Conservation (phyloP, 2,329 filamentous ascomycete species). For the Sphaceloma murrayae region DNA sequence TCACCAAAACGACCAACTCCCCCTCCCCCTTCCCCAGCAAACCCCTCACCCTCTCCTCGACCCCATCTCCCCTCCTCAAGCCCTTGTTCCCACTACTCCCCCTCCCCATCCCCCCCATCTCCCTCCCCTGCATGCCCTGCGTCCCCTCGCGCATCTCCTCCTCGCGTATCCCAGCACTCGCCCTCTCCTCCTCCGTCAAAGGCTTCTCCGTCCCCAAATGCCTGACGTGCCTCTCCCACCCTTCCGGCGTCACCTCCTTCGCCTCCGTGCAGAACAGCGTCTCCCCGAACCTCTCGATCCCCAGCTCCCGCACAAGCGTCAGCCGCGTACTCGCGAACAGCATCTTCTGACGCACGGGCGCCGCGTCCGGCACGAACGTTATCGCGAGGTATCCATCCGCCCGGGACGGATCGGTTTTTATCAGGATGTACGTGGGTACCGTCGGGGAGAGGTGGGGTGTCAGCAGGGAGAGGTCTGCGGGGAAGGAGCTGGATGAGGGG, state of each 20-base stretch:
- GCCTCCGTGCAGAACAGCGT: slow-evolving; percentile 62
- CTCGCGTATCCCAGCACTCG: slow-evolving; percentile 61
- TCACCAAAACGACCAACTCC: slow-evolving; percentile 53
- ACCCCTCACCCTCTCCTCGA: slow-evolving; percentile 50
- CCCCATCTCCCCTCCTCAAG: slow-evolving; percentile 38
- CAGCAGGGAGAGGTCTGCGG: slow-evolving; percentile 54
- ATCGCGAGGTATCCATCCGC: slow-evolving; percentile 51
- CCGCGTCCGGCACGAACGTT: slow-evolving; percentile 69
- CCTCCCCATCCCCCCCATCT: slow-evolving; percentile 50
- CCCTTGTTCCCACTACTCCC: slow-evolving; percentile 54
- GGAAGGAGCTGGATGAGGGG: slow-evolving; percentile 44
- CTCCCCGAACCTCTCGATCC: slow-evolving; percentile 68
- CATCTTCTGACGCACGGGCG: slow-evolving; percentile 78
- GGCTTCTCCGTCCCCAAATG: slow-evolving; percentile 55
- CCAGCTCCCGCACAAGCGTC: slow-evolving; percentile 65
- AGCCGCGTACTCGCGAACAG: slow-evolving; percentile 70
- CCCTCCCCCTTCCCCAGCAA: slow-evolving; percentile 45
- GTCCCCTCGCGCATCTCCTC: slow-evolving; percentile 66
- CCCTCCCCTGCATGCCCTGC: slow-evolving; percentile 54
- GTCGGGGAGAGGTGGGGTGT: slow-evolving; percentile 55
- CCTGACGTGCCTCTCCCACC: slow-evolving; percentile 63
- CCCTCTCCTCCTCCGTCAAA: slow-evolving; percentile 68
- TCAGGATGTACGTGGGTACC: slow-evolving; percentile 62
- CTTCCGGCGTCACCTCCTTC: slow-evolving; percentile 57
- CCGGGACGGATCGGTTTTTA: slow-evolving; percentile 44